These are phyloP conservation scores for Mucor racemosus DNA, from an alignment of 371 early-diverging fungal genomes.

Conservation along the genomic window DNA sequence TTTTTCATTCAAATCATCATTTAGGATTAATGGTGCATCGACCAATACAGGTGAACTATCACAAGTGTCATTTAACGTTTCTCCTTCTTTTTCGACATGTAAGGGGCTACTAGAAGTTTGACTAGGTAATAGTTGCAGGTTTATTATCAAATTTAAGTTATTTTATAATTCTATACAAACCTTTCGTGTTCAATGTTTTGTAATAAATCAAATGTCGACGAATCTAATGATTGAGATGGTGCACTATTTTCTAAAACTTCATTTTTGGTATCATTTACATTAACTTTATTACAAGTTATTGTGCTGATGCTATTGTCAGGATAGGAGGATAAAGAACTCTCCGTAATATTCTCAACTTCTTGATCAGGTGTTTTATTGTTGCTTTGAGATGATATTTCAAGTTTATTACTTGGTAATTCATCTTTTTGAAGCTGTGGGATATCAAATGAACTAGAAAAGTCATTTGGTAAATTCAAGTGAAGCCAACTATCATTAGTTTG, in stretches of 20 bases:
- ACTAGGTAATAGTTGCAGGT: neutral
- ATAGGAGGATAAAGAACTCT: neutral
- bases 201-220: neutral
- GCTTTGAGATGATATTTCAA: neutral
- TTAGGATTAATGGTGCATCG: neutral
- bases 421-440: neutral
- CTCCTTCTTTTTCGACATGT: conserved; percentile 3
- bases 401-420: neutral
- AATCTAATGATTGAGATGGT: neutral
- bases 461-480: neutral
- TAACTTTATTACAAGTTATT: neutral
- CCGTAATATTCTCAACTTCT: neutral
- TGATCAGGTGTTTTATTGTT: neutral
- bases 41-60: neutral
- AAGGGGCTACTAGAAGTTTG: neutral
- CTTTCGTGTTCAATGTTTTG: neutral
- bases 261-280: neutral
- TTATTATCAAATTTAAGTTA: neutral
- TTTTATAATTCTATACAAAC: neutral
- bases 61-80: neutral
- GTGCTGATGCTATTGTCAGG: neutral
- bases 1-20: neutral
- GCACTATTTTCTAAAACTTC: neutral
- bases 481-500: neutral
- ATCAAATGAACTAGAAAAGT: neutral